These are phyloP conservation scores for Hymenoscyphus repandus DNA, from an alignment of 2,329 filamentous ascomycete genomes.

Conservation along the genomic window DNA sequence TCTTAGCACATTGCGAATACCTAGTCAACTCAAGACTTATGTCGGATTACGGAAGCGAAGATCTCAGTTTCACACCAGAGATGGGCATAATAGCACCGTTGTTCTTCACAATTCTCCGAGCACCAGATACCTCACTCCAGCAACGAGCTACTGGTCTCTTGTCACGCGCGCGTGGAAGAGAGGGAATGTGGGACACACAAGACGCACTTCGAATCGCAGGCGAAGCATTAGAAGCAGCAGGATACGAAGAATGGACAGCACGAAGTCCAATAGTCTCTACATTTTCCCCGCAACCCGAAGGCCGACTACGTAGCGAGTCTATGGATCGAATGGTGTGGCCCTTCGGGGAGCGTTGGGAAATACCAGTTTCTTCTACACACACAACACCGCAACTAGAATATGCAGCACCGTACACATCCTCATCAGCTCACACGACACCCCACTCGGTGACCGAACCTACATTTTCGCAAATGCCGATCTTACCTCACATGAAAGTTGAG, in stretches of 20 bases:
- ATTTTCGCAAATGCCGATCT: not conserved
- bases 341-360: constrained; percentile 14
- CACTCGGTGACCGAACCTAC: not conserved
- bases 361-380: constrained; percentile 2
- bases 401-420: not conserved
- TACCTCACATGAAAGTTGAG: not conserved
- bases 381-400: constrained; percentile 4
- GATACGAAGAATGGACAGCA: constrained; percentile 3
- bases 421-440: constrained; percentile 2
- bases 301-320: constrained; percentile 10
- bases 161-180: constrained; percentile 18
- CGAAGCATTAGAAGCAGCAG: constrained; percentile 7
- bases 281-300: constrained; percentile 8
- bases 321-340: constrained; percentile 19
- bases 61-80: constrained; percentile 18
- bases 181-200: constrained; percentile 28
- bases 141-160: constrained; percentile 21
- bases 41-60: not conserved
- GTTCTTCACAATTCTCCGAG: constrained; percentile 21
- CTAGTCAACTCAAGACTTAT: constrained; percentile 8
- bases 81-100: constrained; percentile 26
- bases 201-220: constrained; percentile 19
- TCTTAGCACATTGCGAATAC: constrained; percentile 21
- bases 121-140: constrained; percentile 11
- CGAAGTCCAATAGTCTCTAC: constrained; percentile 4